Evolutionary conservation across 192 early-diverging fungal genomes (phyloP).

Genomic region (Dimargaris xerosporica): DNA sequence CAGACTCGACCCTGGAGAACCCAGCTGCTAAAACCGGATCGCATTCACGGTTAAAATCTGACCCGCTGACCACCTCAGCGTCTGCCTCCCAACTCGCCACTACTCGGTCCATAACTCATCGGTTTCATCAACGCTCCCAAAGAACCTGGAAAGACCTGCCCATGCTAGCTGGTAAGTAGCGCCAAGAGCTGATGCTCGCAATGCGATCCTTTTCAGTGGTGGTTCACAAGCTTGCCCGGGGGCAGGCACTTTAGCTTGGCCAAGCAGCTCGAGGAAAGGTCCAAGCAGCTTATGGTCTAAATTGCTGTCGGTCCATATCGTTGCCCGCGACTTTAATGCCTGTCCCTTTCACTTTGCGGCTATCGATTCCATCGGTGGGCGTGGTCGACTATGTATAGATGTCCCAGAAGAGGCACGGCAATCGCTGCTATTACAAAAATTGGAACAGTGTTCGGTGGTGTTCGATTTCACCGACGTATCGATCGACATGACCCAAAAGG

Average conservation of each 20-base stretch:
- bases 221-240: not conserved
- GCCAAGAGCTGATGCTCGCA: not conserved
- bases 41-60: too few relatives aligned
- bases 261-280: not conserved
- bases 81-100: too few relatives aligned
- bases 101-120: too few relatives aligned
- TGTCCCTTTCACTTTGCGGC: not conserved
- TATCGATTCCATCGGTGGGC: not conserved
- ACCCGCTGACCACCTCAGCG: too few relatives aligned
- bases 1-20: too few relatives aligned
- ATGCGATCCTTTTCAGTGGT: not conserved
- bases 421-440: constrained; percentile 80
- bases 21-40: too few relatives aligned
- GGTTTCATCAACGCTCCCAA: not conserved
- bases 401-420: constrained; percentile 66
- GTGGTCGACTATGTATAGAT: constrained; percentile 26
- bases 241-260: not conserved
- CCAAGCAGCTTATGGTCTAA: not conserved
- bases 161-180: not conserved
- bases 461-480: constrained; percentile 93
- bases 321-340: not conserved
- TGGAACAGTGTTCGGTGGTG: constrained; percentile 78
- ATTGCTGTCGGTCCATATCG: not conserved
- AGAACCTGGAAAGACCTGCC: not conserved
- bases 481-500: constrained; percentile 82